Evolutionary conservation across 805 yeast species (phyloP), one percentile per base, ranked within the genome.

Genomic region (Saccharomycopsis schoenii): DNA sequence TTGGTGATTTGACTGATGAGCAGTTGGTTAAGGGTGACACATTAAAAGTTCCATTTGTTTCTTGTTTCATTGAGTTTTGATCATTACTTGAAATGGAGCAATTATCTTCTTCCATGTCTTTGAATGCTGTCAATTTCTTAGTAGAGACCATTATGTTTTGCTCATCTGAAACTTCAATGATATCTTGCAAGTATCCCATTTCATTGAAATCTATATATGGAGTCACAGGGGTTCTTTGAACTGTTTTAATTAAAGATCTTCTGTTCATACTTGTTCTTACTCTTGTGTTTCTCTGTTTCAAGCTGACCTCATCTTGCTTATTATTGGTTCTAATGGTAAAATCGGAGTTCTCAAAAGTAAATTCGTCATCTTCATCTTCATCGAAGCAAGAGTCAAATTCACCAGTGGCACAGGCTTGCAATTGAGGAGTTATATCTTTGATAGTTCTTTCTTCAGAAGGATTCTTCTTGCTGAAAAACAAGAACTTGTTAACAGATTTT

Each of bases 101-200:
- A n/a, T 24, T 29, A 25, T 51, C 57, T 37, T 37, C 55, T n/a
- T 19, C 36, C 24, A 19, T 15, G 11, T 21, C 37, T 24, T 51
- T 21, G n/a, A 17, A 21, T 2, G 12, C 57, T 8, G 55, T n/a
- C n/a, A 56, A 58, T 11, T 56, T 56, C n/a, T 55, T 39, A 34
- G 14, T 36, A 17, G n/a, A 11, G 12, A 12, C 41, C 4, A 12
- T 12, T 37, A 34, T 42, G 25, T 54, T 51, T 17, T 29, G 47
- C 1, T 40, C 41, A 15, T 41, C 40, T 54, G 52, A n/a, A 41
- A 58, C 54, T 34, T 59, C 58, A 41, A 61, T 61, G 8, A 56
- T 47, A 25, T 59, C 58, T 59, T 61, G 62, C 34, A 61, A 60
- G 19, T 58, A 61, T 36, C 41, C 61, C 34, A 61, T 21, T 14